Base-by-base conservation (phyloP, 2,329 filamentous ascomycete genomes). In the Calonectria pseudoturangicola region DNA sequence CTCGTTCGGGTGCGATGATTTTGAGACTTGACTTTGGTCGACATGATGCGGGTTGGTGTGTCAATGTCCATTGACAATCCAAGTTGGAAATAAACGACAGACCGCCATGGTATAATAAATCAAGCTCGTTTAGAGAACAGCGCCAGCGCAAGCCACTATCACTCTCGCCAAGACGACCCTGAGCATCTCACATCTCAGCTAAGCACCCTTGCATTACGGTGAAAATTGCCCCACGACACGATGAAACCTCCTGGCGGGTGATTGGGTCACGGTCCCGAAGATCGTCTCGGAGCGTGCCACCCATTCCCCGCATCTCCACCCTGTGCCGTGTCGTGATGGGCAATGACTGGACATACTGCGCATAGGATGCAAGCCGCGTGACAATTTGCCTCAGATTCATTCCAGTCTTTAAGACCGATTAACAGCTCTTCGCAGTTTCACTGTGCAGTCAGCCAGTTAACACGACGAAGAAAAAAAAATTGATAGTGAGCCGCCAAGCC, bases 1-100 rank as follows among this genome's bases (percentile, higher is more conserved):
- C 76, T 83, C 5, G 81, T 82, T 68, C 77, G 74, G 4, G 66
- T 30, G 9, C 48, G 68, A 21, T 25, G 70, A 12, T 25, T 39
- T 10, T 50, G 62, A 13, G 36, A 27, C 12, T 56, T 33, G 33
- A 12, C 2, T 36, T 68, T 67, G 15, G 18, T 56, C 33, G 68
- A 62, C 70, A 72, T 76, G 70, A 9, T 71, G 50, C 4, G 56
- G 9, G 2, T 45, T 50, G 15, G 39, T 27, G 33, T 10, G 36
- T 63, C 27, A 39, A 33, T 21, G 30, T 33, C 9, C 5, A 54
- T 41, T 39, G 63, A 28, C 45, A 21, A 18, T 36, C 33, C 33
- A 21, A 9, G 5, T 13, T 47, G 10, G 36, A 28, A 6, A 30
- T 16, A 41, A 1, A 41, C 4, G 39, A 36, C 54, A 18, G 47